Evolutionary conservation across 495 filamentous ascomycete species (phyloP).

Genomic region (Penicillium pancosmium): DNA sequence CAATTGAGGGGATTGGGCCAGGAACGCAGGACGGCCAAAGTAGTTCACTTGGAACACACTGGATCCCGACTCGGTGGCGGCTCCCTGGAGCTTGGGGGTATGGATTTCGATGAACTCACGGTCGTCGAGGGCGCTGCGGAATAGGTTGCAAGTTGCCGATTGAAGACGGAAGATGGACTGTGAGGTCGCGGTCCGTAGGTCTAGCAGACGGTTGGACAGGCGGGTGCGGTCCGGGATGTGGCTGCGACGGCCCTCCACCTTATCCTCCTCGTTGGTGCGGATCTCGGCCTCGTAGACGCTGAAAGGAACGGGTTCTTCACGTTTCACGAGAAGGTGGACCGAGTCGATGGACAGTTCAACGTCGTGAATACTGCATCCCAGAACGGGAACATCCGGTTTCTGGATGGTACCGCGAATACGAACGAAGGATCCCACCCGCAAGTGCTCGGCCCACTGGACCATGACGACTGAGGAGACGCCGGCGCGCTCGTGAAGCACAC

Average conservation of each 20-base stretch:
- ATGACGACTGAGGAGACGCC: conserved; percentile 58
- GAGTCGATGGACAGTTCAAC: conserved; percentile 51
- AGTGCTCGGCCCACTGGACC: conserved; percentile 69
- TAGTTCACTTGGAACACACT: conserved; percentile 90
- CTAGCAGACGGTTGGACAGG: conserved; percentile 80
- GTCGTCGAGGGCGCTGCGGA: conserved; percentile 71
- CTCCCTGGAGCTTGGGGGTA: conserved; percentile 83
- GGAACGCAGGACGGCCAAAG: conserved; percentile 78
- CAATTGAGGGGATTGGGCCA: conserved; percentile 90
- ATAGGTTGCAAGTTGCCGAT: conserved; percentile 74
- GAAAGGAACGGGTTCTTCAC: conserved; percentile 63
- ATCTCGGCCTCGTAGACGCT: conserved; percentile 67
- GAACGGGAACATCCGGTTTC: conserved; percentile 59
- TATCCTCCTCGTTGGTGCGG: conserved; percentile 47
- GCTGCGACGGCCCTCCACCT: conserved; percentile 45
- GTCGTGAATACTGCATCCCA: conserved; percentile 59
- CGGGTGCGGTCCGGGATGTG: conserved; percentile 74
- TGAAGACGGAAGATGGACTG: conserved; percentile 84
- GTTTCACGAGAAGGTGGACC: conserved; percentile 56
- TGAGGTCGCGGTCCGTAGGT: conserved; percentile 81
- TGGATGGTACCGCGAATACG: conserved; percentile 66
- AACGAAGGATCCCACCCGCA: conserved; percentile 69
- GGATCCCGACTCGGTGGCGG: conserved; percentile 86
- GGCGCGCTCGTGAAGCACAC: conserved; percentile 60
- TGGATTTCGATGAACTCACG: conserved; percentile 86